Percentiles rank a stretch among this genome's conserved stretches.
Conservation (phyloP, 345 rosid genomes). For the Aquilaria malaccensis region DNA sequence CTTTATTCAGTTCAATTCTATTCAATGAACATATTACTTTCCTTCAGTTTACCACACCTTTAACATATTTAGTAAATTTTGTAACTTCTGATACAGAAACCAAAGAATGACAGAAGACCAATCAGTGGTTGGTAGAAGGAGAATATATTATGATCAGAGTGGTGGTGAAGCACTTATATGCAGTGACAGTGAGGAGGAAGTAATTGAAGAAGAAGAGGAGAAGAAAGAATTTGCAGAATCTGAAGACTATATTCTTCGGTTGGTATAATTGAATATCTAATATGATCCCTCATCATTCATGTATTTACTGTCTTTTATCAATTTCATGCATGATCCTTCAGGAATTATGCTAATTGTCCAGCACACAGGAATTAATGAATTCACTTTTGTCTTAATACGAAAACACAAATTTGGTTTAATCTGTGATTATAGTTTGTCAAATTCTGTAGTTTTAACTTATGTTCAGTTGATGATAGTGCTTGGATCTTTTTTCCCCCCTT, state of each 20-base stretch:
- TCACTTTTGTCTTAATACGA: no score
- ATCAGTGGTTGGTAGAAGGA: conserved; percentile 94
- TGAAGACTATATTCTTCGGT: conserved; percentile 91
- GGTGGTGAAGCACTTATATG: conserved; percentile 99
- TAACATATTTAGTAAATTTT: background rate
- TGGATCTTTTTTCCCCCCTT: no score
- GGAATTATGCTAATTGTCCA: no score
- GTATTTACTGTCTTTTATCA: background rate
- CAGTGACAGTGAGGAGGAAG: conserved; percentile 98
- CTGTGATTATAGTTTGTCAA: no score
- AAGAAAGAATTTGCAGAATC: conserved; percentile 65
- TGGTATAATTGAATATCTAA: conserved; percentile 31
- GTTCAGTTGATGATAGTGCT: no score
- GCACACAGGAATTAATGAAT: no score
- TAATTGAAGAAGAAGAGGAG: conserved; percentile 74
- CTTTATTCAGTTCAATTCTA: background rate
- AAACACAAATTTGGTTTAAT: no score
- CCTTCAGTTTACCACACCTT: background rate
- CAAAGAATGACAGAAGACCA: conserved; percentile 99
- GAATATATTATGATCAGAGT: conserved; percentile 94
- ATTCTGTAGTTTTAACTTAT: no score
- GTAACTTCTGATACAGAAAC: conserved; percentile 47
- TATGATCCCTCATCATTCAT: conserved; percentile 8
- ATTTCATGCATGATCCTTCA: no score
- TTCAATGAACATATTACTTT: background rate